A percentile compares a stretch with the other conserved stretches of the same genome.
phyloP scores from a whole-genome alignment of 2,329 filamentous ascomycete species.

The Aureobasidium sp. region DNA sequence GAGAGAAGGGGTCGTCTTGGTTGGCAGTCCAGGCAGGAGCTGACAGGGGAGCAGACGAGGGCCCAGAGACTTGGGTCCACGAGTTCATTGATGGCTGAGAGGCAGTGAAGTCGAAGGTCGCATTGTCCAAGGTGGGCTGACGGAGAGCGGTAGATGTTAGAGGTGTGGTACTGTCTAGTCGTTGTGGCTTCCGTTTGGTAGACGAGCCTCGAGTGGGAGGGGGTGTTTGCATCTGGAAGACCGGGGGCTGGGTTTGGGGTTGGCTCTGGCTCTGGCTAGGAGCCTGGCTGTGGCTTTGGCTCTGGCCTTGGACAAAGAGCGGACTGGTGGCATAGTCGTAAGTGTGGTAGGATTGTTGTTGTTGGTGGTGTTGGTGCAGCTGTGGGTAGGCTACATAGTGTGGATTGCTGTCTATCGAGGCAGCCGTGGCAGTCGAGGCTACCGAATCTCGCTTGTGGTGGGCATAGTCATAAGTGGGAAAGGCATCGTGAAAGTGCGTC shows the following conservation, averaged over 20 bases:
- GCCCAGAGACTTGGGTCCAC: not conserved
- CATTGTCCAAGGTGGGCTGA: not conserved
- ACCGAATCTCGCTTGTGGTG: constrained; percentile 5
- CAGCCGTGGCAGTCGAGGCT: constrained; percentile 1
- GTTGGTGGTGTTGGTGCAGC: not conserved
- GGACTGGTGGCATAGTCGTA: constrained; percentile 3
- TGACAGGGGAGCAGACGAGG: constrained; percentile 15
- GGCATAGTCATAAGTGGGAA: constrained; percentile 28
- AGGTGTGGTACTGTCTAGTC: constrained; percentile 20
- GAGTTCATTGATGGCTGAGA: not conserved
- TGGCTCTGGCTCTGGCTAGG: not conserved
- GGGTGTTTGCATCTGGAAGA: constrained; percentile 50
- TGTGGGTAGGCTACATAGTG: constrained; percentile 1
- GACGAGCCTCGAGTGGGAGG: constrained; percentile 50
- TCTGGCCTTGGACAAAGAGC: not conserved
- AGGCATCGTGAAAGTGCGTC: constrained; percentile 41
- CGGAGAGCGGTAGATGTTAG: not conserved
- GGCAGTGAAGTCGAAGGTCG: not conserved
- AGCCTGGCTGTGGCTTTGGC: not conserved
- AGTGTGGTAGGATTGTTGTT: not conserved
- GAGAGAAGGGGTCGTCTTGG: not conserved
- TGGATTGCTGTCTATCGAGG: constrained; percentile 9
- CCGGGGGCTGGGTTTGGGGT: not conserved
- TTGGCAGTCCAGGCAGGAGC: constrained; percentile 6
- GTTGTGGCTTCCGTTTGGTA: constrained; percentile 37